Evolutionary conservation across 257 asterid species (phyloP), one percentile per base, ranked within the genome.

Genomic region (Dorcoceras hygrometricum): DNA sequence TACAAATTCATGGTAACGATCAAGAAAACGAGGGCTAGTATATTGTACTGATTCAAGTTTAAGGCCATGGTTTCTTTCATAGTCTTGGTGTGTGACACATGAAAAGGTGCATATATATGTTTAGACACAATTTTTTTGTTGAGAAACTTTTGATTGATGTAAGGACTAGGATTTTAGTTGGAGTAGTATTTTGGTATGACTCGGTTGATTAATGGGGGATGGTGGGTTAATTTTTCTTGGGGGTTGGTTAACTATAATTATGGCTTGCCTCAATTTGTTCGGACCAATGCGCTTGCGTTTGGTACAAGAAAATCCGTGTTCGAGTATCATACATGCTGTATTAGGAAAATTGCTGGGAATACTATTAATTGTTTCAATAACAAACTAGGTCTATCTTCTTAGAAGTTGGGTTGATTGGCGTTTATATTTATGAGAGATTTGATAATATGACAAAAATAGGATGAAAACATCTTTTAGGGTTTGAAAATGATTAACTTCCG

Each of bases 151-250:
- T 67, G 23, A 76, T 43, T 43, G 4, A 43, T 2, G 53, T 16
- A 24, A 28, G 61, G 67, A 19, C 16, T 27, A 69, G 29, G 7
- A 11, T 3, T 36, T 36, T 11, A 14, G 16, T 14, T 70, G 78
- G 77, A 74, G 78, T 73, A 72, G 80, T 54, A 63, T 69, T 63
- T 78, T 86, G 95, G 94, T 86, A 61, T 32, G 96, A 89, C 87
- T 65, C 72, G 22, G 19, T 39, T 28, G 22, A 23, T 50, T 14
- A 14, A 36, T 59, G 59, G 4, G 2, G 4, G 22, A 5, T 2
- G 22, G 4, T 8, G 62, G 26, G 57, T 57, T 18, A 60, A 34
- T 18, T 22, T 73, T 68, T 80, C 81, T 87, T 73, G 69, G 57
- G 71, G 81, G 76, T 90, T 75, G 95, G 89, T 84, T 59, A 82